A percentile compares a stretch with the other conserved stretches of the same genome.
Evolutionary conservation across 2,329 filamentous ascomycete species (phyloP).

Genomic region (Aureobasidium vineae): DNA sequence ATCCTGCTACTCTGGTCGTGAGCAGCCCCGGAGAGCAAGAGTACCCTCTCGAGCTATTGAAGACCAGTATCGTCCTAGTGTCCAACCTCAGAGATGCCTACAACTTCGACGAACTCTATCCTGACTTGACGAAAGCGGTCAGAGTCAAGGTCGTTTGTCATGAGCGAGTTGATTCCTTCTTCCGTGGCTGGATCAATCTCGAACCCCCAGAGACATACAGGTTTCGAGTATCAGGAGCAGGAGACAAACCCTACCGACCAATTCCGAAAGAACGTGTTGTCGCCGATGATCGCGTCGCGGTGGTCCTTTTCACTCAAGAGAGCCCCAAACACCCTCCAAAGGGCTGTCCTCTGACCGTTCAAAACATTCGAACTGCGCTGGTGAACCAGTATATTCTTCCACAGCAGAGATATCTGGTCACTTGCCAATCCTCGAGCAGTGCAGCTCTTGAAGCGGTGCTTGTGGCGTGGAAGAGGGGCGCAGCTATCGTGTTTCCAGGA

Average conservation of each 20-base stretch:
- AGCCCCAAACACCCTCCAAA: background rate
- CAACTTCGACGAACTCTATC: slow-evolving; percentile 3
- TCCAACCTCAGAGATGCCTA: background rate
- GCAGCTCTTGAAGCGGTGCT: background rate
- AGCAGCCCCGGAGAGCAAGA: background rate
- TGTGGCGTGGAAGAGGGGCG: background rate
- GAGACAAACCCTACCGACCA: background rate
- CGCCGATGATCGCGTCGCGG: background rate
- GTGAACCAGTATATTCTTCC: background rate
- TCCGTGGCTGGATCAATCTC: background rate
- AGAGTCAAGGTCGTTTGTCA: slow-evolving; percentile 3
- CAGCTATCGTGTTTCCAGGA: background rate
- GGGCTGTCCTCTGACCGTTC: background rate
- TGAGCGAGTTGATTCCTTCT: background rate
- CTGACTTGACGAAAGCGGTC: background rate
- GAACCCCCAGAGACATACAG: background rate
- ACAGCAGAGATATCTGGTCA: background rate
- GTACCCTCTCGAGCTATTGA: background rate
- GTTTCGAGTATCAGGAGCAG: background rate
- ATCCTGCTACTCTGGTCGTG: background rate
- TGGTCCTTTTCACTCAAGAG: background rate
- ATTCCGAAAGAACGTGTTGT: background rate
- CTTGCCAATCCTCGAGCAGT: background rate
- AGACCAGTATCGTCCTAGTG: background rate
- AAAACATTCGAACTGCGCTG: slow-evolving; percentile 1